Evolutionary conservation across 495 filamentous ascomycete genomes (phyloP).

Genomic region (Neurospora sp.): DNA sequence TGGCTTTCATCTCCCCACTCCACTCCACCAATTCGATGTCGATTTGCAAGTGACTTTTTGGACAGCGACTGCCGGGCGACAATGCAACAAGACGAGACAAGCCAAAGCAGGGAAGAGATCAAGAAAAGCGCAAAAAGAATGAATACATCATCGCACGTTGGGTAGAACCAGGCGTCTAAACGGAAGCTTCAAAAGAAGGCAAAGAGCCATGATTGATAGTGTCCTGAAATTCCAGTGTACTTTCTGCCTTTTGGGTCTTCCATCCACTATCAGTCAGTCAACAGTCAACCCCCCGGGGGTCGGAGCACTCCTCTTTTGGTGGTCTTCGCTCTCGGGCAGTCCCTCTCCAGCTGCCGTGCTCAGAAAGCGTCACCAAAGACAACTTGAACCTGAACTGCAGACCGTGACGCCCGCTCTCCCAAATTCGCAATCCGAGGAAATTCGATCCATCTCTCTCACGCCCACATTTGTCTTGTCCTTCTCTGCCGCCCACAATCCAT

Average conservation of each 20-base stretch:
- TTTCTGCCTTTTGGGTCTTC: not conserved
- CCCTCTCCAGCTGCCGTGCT: not conserved
- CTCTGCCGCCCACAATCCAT: not conserved
- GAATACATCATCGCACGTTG: not conserved
- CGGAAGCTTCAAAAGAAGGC: not conserved
- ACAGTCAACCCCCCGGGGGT: not conserved
- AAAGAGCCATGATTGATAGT: not conserved
- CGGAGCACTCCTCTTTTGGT: not conserved
- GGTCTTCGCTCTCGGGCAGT: not conserved
- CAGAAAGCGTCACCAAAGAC: not conserved
- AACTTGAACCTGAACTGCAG: too few species aligned
- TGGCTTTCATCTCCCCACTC: not conserved
- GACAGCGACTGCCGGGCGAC: not conserved
- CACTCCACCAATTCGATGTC: not conserved
- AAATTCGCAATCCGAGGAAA: not conserved
- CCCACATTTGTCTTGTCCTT: not conserved
- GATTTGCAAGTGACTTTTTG: not conserved
- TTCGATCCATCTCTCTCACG: not conserved
- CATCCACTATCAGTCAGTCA: not conserved
- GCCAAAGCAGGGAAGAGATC: not conserved
- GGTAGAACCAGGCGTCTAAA: not conserved
- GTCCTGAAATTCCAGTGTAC: too few species aligned
- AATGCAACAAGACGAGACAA: not conserved
- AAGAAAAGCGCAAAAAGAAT: not conserved
- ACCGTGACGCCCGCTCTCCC: not conserved